A percentile compares a stretch with the other conserved stretches of the same genome.
These are phyloP conservation scores for Cadophora gregata DNA, from an alignment of 2,329 filamentous ascomycete species.

Conservation along the genomic window DNA sequence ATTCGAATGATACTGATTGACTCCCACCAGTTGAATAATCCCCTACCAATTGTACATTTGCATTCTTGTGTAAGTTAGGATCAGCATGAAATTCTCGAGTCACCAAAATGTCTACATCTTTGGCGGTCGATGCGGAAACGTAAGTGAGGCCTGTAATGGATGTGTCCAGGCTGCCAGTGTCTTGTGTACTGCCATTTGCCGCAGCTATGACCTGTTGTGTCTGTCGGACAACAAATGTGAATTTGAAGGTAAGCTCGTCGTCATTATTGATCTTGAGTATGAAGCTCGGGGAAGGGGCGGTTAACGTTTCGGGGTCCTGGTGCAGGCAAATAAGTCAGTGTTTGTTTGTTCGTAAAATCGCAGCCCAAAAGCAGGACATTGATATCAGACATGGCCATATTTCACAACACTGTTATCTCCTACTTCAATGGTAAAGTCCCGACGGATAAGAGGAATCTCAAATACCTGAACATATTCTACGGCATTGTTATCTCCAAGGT, in stretches of 20 bases:
- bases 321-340: slow-evolving; percentile 27
- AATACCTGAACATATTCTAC: slow-evolving; percentile 91
- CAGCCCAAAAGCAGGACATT: neutral
- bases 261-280: slow-evolving; percentile 87
- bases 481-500: slow-evolving; percentile 73
- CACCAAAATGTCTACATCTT: slow-evolving; percentile 90
- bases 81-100: slow-evolving; percentile 97
- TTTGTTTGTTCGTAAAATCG: neutral
- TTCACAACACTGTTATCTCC: slow-evolving; percentile 82
- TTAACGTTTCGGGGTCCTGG: slow-evolving; percentile 76
- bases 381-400: slow-evolving; percentile 89
- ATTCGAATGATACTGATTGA: slow-evolving; percentile 85
- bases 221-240: slow-evolving; percentile 82
- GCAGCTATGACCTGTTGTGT: slow-evolving; percentile 48
- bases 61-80: slow-evolving; percentile 95
- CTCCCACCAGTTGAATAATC: slow-evolving; percentile 87
- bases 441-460: no score
- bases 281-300: slow-evolving; percentile 66
- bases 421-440: no score
- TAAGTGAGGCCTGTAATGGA: slow-evolving; percentile 89
- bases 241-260: slow-evolving; percentile 91
- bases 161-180: slow-evolving; percentile 67
- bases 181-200: slow-evolving; percentile 55
- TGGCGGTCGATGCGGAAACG: slow-evolving; percentile 83
- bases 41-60: slow-evolving; percentile 94